These are phyloP conservation scores for Pseudocercospora fuligena DNA, from an alignment of 2,329 filamentous ascomycete species.

Conservation along the genomic window DNA sequence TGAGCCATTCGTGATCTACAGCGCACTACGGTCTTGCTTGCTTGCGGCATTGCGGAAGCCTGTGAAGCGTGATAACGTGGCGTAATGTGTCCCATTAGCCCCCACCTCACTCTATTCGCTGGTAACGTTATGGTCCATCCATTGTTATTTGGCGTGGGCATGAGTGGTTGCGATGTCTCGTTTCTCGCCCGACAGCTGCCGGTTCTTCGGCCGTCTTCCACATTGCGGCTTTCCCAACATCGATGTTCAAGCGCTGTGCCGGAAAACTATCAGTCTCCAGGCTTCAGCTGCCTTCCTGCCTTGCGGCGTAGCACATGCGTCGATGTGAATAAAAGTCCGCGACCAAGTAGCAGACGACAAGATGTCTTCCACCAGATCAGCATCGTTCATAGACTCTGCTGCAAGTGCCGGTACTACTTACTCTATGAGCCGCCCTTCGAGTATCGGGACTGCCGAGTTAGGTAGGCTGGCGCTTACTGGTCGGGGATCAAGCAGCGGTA, in stretches of 20 bases:
- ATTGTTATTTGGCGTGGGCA: slow-evolving; percentile 24
- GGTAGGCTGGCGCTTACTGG: slow-evolving; percentile 23
- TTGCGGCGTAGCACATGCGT: slow-evolving; percentile 22
- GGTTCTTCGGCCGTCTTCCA: slow-evolving; percentile 27
- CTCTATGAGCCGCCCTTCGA: slow-evolving; percentile 25
- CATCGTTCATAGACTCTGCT: slow-evolving; percentile 18
- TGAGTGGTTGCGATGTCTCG: slow-evolving; percentile 23
- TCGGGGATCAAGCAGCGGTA: slow-evolving; percentile 12
- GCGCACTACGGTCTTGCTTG: slow-evolving; percentile 18
- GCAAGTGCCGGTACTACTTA: slow-evolving; percentile 12
- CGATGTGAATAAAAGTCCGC: slow-evolving; percentile 10
- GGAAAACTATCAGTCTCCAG: slow-evolving; percentile 13
- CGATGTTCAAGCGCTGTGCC: slow-evolving; percentile 19
- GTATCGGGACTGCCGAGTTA: slow-evolving; percentile 27
- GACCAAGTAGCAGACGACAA: slow-evolving; percentile 5
- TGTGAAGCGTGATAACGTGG: slow-evolving; percentile 5
- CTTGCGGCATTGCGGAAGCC: slow-evolving; percentile 16
- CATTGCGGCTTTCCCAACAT: slow-evolving; percentile 8
- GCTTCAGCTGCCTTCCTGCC: slow-evolving; percentile 9
- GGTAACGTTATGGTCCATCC: slow-evolving; percentile 22
- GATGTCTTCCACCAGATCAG: slow-evolving; percentile 20
- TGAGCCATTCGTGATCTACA: slow-evolving; percentile 23
- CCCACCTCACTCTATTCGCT: slow-evolving; percentile 16
- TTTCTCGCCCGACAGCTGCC: slow-evolving; percentile 24
- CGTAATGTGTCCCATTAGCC: slow-evolving; percentile 10